phyloP scores from a whole-genome alignment of 805 yeast species.

The Metschnikowia lochheadii region DNA sequence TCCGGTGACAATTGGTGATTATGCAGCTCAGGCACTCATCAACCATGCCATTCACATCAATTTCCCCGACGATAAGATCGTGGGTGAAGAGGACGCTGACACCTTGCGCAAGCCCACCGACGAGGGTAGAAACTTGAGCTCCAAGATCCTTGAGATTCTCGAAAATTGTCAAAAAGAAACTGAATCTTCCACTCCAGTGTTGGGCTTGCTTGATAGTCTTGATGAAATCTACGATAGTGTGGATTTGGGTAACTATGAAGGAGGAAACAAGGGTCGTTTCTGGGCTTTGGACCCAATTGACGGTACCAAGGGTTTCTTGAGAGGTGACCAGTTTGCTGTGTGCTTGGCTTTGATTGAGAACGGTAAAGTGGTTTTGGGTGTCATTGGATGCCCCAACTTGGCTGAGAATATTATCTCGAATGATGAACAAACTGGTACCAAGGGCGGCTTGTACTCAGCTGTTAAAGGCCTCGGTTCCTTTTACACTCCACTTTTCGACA shows the following conservation, averaged over 20 bases:
- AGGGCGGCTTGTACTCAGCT: conserved; percentile 77
- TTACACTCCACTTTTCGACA: conserved; percentile 40
- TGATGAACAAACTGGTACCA: conserved; percentile 30
- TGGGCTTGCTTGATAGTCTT: conserved; percentile 42
- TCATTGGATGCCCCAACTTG: conserved; percentile 94
- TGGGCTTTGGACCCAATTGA: conserved; percentile 99
- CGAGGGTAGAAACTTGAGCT: conserved; percentile 46
- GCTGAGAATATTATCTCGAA: conserved; percentile 46
- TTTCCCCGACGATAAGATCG: conserved; percentile 82
- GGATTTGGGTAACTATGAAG: conserved; percentile 75
- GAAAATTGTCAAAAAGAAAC: conserved; percentile 49
- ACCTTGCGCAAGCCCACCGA: conserved; percentile 44
- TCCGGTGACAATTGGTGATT: conserved; percentile 96
- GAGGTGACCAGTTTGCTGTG: conserved; percentile 97
- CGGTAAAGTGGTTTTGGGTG: conserved; percentile 83
- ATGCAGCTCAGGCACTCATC: conserved; percentile 90
- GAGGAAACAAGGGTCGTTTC: conserved; percentile 75
- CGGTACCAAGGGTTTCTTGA: conserved; percentile 91
- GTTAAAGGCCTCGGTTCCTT: conserved; percentile 65
- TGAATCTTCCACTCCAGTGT: conserved; percentile 20
- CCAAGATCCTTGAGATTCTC: conserved; percentile 58
- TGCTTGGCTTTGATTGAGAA: conserved; percentile 87
- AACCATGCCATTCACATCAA: conserved; percentile 74
- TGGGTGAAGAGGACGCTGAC: conserved; percentile 90
- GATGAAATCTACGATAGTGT: conserved; percentile 59